These are phyloP conservation scores for Choanephora cucurbitarum DNA, from an alignment of 371 early-diverging fungal genomes.

Conservation along the genomic window DNA sequence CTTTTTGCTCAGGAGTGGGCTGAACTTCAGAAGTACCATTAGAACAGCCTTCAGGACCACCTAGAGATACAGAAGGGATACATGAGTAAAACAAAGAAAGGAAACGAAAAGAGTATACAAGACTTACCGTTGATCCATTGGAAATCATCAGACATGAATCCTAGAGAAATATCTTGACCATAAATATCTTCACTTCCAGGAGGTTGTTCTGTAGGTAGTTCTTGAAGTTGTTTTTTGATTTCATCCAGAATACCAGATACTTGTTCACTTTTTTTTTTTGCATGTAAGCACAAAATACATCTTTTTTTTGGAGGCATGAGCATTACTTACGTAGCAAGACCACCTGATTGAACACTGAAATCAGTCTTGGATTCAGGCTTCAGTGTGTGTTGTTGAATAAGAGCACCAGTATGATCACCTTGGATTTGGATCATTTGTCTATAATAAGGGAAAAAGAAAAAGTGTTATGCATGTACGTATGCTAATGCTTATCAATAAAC, in stretches of 20 bases:
- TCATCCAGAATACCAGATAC: slow-evolving; percentile 7
- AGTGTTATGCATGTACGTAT: not conserved
- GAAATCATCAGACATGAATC: slow-evolving; percentile 42
- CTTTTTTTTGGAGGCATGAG: too few species aligned
- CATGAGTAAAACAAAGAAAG: slow-evolving; percentile 3
- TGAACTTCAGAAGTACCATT: slow-evolving; percentile 27
- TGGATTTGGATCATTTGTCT: slow-evolving; percentile 44
- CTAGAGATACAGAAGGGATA: too few species aligned
- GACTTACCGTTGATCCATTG: slow-evolving; percentile 51
- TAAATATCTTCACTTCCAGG: slow-evolving; percentile 54
- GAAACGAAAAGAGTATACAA: not conserved
- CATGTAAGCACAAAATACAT: not conserved
- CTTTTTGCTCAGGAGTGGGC: slow-evolving; percentile 31
- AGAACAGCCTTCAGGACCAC: slow-evolving; percentile 47
- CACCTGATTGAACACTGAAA: slow-evolving; percentile 30
- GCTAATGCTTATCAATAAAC: not conserved
- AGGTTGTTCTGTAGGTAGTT: slow-evolving; percentile 46
- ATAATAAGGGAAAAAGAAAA: not conserved
- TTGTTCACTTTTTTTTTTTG: slow-evolving; percentile 17
- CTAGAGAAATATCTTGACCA: slow-evolving; percentile 43
- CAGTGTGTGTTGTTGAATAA: slow-evolving; percentile 34
- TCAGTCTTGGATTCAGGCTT: slow-evolving; percentile 35
- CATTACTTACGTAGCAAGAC: slow-evolving; percentile 37
- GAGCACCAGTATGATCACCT: slow-evolving; percentile 38
- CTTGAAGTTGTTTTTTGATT: slow-evolving; percentile 27